Evolutionary conservation across 805 yeast species (phyloP).

Genomic region (Teunomyces kruisii): DNA sequence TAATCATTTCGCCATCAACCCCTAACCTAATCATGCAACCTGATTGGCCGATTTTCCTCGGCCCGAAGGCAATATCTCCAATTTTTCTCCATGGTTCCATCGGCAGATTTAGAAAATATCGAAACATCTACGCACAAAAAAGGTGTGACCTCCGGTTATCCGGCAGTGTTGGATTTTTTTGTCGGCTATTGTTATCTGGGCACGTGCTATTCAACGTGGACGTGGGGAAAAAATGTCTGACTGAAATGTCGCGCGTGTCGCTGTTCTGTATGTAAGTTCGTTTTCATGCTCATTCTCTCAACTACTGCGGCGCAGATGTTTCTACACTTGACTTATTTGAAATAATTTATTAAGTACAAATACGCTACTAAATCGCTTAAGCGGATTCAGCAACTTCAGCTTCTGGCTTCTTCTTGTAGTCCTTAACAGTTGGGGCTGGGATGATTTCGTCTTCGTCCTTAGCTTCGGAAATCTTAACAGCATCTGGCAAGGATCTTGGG

Average conservation of each 20-base stretch:
- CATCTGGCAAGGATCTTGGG: constrained; percentile 94
- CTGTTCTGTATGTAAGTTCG: too few species aligned
- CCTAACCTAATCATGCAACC: neutral
- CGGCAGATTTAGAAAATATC: neutral
- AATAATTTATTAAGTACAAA: neutral
- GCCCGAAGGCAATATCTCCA: neutral
- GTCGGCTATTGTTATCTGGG: too few species aligned
- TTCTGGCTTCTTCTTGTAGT: constrained; percentile 49
- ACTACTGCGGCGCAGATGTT: neutral
- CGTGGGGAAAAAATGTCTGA: neutral
- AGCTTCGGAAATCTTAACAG: constrained; percentile 88
- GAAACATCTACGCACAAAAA: neutral
- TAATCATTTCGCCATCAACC: neutral
- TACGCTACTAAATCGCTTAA: neutral
- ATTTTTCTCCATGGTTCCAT: neutral
- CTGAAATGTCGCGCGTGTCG: too few species aligned
- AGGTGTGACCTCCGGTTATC: neutral
- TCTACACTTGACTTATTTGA: neutral
- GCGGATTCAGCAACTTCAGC: constrained; percentile 31
- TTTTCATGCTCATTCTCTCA: too few species aligned
- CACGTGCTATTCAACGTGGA: neutral
- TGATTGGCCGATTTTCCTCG: neutral
- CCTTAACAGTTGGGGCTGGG: constrained; percentile 79
- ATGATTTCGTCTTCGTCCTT: constrained; percentile 83
- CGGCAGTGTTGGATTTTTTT: neutral